Evolutionary conservation across 1,284 basidiomycete genomes (phyloP), one percentile per base, ranked within the genome.

Genomic region (Ustilago esculenta): DNA sequence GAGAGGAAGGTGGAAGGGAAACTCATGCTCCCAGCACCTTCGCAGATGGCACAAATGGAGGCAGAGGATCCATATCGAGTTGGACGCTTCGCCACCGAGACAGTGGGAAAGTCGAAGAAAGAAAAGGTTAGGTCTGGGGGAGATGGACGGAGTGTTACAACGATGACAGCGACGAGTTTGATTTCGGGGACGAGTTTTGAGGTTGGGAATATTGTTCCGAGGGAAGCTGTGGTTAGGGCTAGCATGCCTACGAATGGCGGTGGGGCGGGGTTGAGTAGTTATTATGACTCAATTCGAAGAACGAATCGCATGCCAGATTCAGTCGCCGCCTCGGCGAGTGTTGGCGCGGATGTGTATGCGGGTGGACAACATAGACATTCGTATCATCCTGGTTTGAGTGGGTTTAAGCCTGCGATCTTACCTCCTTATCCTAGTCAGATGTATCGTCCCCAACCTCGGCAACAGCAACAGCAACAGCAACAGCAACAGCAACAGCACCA

Each of bases 201-300:
- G 25, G 65, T 68, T 14, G 65, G 65, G 1, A 48, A 39, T 32
- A 63, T 68, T 21, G 54, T 68, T 0, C 42, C 58, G 1, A 39
- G 58, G 4, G 15, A 37, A 12, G 58, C 58, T 15, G 49, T 60
- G 5, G 52, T 43, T 11, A 24, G 47, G 7, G 46, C 48, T 8
- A 23, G n/a, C 8, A n/a, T 50, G 35, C 47, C 43, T 1, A 15
- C 29, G 1, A n/a, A n/a, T n/a, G n/a, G n/a, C n/a, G 24, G 10
- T 12, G n/a, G 11, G 9, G 30, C 41, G 12, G 33, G 29, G 14
- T 25, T 51, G 30, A 49, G 25, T 4, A 44, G 48, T 0, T 63
- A 55, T 20, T 56, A 63, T 20, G 48, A 48, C 10, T 32, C 43
- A 1, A 11, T 47, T 3, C 48, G n/a, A n/a, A n/a, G n/a, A n/a